A percentile compares a stretch with the other conserved stretches of the same genome.
phyloP scores from a whole-genome alignment of 2,329 filamentous ascomycete species.

The Colletotrichum endophyticum region DNA sequence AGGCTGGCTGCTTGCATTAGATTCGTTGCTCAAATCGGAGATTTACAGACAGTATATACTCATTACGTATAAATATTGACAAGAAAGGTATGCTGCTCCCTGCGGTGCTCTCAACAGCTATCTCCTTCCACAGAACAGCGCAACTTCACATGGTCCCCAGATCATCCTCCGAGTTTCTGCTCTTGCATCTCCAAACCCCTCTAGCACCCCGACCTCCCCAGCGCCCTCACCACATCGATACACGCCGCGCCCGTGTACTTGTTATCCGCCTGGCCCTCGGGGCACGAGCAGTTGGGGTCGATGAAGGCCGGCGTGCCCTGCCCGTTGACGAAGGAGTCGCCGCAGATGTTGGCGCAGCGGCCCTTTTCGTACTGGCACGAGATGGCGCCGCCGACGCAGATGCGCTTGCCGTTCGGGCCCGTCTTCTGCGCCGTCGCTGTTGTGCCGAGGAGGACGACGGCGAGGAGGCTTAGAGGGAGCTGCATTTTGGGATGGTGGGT shows the following conservation, averaged over 20 bases:
- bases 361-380: conserved; percentile 7
- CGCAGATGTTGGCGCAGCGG: conserved; percentile 7
- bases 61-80: too few species aligned
- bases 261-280: conserved; percentile 2
- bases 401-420: not conserved
- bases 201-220: not conserved
- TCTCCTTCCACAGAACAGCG: too few species aligned
- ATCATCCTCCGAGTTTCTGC: too few species aligned
- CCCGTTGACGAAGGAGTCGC: not conserved
- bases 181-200: too few species aligned
- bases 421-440: not conserved
- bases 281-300: conserved; percentile 6
- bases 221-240: not conserved
- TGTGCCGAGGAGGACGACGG: not conserved
- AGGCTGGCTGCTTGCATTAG: too few species aligned
- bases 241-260: conserved; percentile 3
- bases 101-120: too few species aligned
- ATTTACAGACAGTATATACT: too few species aligned
- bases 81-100: too few species aligned
- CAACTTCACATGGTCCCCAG: too few species aligned
- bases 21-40: too few species aligned
- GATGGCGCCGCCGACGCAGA: conserved; percentile 5
- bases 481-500: not conserved
- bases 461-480: not conserved
- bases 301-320: not conserved